Conservation (phyloP, 306 rosid species). For the Sesbania bispinosa region DNA sequence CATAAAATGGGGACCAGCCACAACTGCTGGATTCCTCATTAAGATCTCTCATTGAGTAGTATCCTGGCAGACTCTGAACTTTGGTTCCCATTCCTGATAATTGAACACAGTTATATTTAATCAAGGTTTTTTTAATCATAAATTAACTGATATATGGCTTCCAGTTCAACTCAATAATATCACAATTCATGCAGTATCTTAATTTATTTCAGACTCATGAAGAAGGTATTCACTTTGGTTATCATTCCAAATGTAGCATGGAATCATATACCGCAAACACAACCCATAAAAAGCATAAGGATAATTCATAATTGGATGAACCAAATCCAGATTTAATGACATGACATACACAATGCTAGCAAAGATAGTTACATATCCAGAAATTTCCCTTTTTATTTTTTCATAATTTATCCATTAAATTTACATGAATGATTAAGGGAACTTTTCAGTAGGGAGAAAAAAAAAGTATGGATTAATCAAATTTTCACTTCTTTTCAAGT, state of each 20-base stretch:
- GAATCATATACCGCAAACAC: slow-evolving; percentile 4
- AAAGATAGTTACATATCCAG: background rate
- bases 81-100: slow-evolving; percentile 95
- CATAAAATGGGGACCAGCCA: slow-evolving; percentile 72
- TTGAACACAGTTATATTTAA: slow-evolving; percentile 9
- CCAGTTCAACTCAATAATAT: background rate
- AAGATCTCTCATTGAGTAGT: slow-evolving; percentile 87
- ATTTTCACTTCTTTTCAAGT: background rate
- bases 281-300: background rate
- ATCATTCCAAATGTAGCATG: slow-evolving; percentile 13
- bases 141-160: slow-evolving; percentile 15
- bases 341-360: background rate
- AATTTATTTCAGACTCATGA: slow-evolving; percentile 12
- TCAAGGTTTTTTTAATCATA: background rate
- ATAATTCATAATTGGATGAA: slow-evolving; percentile 4
- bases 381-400: background rate
- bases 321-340: background rate
- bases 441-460: background rate
- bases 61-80: slow-evolving; percentile 79
- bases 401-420: slow-evolving; percentile 2
- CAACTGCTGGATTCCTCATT: slow-evolving; percentile 91
- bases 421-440: background rate
- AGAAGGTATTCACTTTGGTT: background rate
- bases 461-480: background rate
- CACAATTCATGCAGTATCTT: slow-evolving; percentile 12